These are phyloP conservation scores for Musa schizocarpa DNA, from an alignment of 176 grass and related monocot species.

Conservation along the genomic window DNA sequence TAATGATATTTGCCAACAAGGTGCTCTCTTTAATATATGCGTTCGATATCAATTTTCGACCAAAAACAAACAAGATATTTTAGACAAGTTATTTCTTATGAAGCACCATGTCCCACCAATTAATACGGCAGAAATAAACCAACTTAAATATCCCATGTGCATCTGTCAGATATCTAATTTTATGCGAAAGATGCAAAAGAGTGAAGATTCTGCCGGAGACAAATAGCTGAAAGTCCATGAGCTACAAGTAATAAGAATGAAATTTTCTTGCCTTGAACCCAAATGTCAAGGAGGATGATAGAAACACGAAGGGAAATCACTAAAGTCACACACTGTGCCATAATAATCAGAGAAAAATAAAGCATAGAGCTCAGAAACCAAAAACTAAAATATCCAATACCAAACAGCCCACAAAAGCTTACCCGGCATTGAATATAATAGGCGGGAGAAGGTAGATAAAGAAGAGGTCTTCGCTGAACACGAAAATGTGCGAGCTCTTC, in stretches of 20 bases:
- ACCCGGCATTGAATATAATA: conserved; percentile 99
- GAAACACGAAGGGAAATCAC: not conserved
- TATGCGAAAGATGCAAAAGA: not conserved
- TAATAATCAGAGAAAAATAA: not conserved
- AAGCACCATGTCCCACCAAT: not conserved
- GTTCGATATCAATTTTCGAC: not conserved
- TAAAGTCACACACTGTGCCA: not conserved
- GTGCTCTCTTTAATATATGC: not conserved
- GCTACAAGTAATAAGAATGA: not conserved
- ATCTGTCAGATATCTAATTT: not conserved
- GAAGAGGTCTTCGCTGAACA: conserved; percentile 99
- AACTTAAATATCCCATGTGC: not conserved
- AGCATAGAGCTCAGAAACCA: not conserved
- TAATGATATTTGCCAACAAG: not conserved
- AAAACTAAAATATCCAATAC: not conserved
- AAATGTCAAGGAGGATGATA: not conserved
- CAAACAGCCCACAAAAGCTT: conserved; percentile 2
- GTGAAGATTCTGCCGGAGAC: not conserved
- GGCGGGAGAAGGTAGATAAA: conserved; percentile 99
- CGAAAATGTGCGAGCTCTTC: conserved; percentile 90
- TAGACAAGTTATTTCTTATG: not conserved
- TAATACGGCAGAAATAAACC: not conserved
- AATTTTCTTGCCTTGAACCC: not conserved
- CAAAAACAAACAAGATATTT: not conserved
- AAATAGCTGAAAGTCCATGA: not conserved